phyloP scores from a whole-genome alignment of 1,284 basidiomycete species.

The Rhodotorula sp. region DNA sequence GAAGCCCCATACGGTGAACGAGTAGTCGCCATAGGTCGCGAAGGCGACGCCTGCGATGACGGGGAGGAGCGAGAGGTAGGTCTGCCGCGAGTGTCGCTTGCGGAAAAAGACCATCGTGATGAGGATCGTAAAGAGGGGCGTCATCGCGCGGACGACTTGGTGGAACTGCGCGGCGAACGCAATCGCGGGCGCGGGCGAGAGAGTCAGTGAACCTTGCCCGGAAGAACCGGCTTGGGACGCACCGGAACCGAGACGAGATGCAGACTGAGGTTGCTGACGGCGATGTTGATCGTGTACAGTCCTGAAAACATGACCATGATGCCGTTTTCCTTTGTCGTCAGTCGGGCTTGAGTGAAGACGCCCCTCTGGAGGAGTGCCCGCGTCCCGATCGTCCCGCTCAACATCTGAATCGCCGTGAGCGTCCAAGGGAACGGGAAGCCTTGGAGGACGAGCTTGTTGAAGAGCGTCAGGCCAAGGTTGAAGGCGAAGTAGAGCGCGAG shows the following conservation, averaged over 20 bases:
- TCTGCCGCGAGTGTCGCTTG: constrained; percentile 59
- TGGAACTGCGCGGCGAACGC: constrained; percentile 64
- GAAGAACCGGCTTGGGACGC: constrained; percentile 49
- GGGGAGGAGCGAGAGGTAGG: constrained; percentile 71
- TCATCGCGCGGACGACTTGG: constrained; percentile 88
- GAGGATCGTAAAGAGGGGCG: constrained; percentile 82
- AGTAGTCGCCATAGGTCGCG: constrained; percentile 55
- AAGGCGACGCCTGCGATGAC: constrained; percentile 88
- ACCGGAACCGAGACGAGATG: constrained; percentile 87
- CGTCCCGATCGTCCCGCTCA: constrained; percentile 61
- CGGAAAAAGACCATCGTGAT: constrained; percentile 60
- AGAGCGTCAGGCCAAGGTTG: constrained; percentile 81
- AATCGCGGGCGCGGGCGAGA: too few relatives aligned
- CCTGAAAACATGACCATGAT: constrained; percentile 75
- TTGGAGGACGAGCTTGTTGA: constrained; percentile 86
- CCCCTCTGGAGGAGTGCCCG: constrained; percentile 62
- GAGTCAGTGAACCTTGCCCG: not conserved
- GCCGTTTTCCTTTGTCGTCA: constrained; percentile 60
- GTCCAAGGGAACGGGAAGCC: constrained; percentile 85
- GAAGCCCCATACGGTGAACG: constrained; percentile 67
- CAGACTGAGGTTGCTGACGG: constrained; percentile 83
- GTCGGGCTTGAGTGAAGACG: constrained; percentile 62
- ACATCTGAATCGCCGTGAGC: constrained; percentile 47
- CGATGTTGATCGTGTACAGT: constrained; percentile 87
- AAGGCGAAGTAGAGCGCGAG: constrained; percentile 77